Base-by-base conservation (phyloP, 371 early-diverging fungal species). In the Umbelopsis sp. region DNA sequence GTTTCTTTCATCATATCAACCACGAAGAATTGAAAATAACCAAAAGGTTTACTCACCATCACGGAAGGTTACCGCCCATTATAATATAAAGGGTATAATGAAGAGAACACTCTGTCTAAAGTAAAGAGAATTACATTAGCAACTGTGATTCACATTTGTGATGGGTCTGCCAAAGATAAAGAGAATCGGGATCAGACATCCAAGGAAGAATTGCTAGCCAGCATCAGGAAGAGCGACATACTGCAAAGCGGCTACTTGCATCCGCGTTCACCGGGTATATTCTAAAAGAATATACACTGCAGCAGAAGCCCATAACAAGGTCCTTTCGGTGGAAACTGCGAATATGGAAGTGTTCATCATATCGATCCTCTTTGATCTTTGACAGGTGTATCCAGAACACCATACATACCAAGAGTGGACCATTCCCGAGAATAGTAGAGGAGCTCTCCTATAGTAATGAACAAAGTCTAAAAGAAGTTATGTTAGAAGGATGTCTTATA, bases 311-410 rank as follows among this genome's bases (percentile, higher is more conserved):
- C 57, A 57, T 57, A 18, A 57, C 57, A 57, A 32, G 57, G 57
- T 57, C 57, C 69, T 67, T 76, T 50, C 66, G 68, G 76, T 62
- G 76, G 72, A 76, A 76, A 76, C 76, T 76, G 76, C 76, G 76
- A 76, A 76, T 68, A 70, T 69, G 76, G 72, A 70, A 48, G 65
- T 67, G 50, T 72, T 53, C 72, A 75, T 75, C 75, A 72, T 75
- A 70, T 72, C 66, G 10, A 63, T 65, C 65, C 62, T 44, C 68
- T 18, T 25, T 65, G 53, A 44, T n/a, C 57, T 52, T 12, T 10
- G 35, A 18, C 35, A 18, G 35, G 35, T 16, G 32, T 57, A 10
- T 57, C 12, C 44, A 25, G 11, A 25, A 45, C 52, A 18, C 44
- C 65, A 35, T 22, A 35, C 46, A 63, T 70, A 72, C 72, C 53